Percentiles rank a stretch among this genome's conserved stretches.
Evolutionary conservation across 2,329 filamentous ascomycete genomes (phyloP).

Genomic region (Exserohilum turcica): DNA sequence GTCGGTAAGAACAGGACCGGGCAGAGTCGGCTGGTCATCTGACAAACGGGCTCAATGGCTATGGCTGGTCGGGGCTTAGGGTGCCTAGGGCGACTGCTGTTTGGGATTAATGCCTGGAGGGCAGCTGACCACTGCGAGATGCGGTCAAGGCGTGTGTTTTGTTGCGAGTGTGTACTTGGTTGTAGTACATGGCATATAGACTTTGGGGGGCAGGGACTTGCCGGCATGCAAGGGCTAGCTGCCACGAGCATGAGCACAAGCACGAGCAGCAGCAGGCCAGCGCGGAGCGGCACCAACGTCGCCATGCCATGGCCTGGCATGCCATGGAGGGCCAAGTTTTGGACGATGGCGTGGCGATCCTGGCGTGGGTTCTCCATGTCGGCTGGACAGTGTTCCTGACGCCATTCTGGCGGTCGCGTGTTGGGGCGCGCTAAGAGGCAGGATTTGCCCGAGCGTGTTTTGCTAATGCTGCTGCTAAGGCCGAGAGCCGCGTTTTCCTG

Average conservation of each 20-base stretch:
- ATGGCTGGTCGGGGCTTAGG: conserved; percentile 12
- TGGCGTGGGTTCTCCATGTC: conserved; percentile 2
- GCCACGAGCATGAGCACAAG: not conserved
- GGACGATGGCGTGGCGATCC: not conserved
- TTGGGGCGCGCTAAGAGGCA: conserved; percentile 25
- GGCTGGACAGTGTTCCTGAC: conserved; percentile 27
- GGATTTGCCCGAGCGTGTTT: conserved; percentile 8
- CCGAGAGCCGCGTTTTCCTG: conserved; percentile 19
- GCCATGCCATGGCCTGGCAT: conserved; percentile 6
- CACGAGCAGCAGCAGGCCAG: conserved; percentile 9
- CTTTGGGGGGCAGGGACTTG: conserved; percentile 16
- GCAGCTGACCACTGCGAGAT: conserved; percentile 25
- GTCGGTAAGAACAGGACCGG: conserved; percentile 22
- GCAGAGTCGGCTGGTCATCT: conserved; percentile 26
- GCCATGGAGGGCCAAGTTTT: conserved; percentile 3
- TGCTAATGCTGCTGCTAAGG: conserved; percentile 10
- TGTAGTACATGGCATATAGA: not conserved
- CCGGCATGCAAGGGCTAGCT: conserved; percentile 19
- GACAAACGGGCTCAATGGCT: conserved; percentile 13
- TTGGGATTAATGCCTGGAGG: conserved; percentile 16
- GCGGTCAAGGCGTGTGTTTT: conserved; percentile 11
- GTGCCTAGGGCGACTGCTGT: conserved; percentile 16
- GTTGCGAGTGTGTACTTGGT: too few relatives aligned
- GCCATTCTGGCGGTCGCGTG: conserved; percentile 29
- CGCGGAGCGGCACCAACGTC: conserved; percentile 13